Base-by-base conservation (phyloP, 768 basidiomycete genomes). In the Russula vinacea region DNA sequence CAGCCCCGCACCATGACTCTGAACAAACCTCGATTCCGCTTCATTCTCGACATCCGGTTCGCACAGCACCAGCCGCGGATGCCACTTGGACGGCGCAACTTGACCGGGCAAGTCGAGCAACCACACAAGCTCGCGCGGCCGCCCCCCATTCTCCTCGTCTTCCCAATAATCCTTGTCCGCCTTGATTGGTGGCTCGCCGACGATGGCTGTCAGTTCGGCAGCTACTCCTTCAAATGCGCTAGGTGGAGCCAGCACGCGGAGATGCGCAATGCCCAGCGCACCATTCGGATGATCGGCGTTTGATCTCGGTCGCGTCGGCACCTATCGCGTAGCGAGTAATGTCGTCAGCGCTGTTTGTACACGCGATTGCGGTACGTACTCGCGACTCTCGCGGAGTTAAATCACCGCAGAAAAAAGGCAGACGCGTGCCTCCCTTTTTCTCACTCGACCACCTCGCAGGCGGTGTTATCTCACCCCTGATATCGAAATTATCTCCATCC, bases 381-480 rank as follows among this genome's bases (percentile, higher is more conserved):
- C 89, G 77, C 73, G 79, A 78, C 2, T 73, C 66, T 53, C 88
- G 75, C 3, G 86, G 82, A 3, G 87, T 89, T 1, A 88, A 74
- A 70, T 90, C 89, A 13, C 86, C 87, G 68, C 89, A 90, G 72
- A 86, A 90, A 70, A 90, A 90, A 7, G 89, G 89, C 19, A 85
- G 72, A 70, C 68, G 2, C 80, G 68, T 47, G 45, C 52, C 62
- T 26, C 69, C 59, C 49, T 55, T 44, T 19, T 80, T 13, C 73
- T 68, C 9, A 29, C 51, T 35, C 35, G 35, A 35, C 67, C 39
- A 51, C 58, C 47, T 16, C 55, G 58, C 13, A 42, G 85, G 77
- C 4, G 76, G 72, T 2, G 77, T 81, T 44, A 88, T 80, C 45
- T 84, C 70, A 87, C 88, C 90, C 69, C 81, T 72, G 52, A 90